Conservation (phyloP, 352 stramenopile species). For the Phytophthora sojae region DNA sequence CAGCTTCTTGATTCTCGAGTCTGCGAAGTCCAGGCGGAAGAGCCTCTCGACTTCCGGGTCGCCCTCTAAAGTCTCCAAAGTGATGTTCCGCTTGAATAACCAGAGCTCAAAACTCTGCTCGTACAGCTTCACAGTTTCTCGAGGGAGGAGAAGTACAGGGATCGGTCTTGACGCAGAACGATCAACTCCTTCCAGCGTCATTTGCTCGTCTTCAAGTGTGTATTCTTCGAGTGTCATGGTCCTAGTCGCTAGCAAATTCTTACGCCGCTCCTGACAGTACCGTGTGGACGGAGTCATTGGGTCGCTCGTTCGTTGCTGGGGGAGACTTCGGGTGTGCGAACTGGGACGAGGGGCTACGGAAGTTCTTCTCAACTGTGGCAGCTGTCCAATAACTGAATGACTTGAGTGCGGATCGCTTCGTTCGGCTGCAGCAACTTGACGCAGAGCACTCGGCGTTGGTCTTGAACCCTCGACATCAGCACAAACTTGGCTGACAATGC, state of each 20-base stretch:
- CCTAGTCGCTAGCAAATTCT: background rate
- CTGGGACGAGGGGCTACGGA: background rate
- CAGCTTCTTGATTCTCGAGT: constrained; percentile 1
- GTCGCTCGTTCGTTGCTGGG: too few relatives aligned
- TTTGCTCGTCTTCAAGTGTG: background rate
- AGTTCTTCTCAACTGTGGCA: background rate
- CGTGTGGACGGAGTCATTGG: background rate
- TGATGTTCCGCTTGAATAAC: background rate
- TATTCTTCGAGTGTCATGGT: background rate
- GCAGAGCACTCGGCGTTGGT: background rate
- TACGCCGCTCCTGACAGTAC: background rate
- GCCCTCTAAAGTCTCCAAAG: background rate
- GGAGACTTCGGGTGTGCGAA: too few relatives aligned
- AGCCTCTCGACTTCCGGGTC: constrained; percentile 9
- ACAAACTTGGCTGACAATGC: background rate
- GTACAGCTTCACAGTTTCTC: background rate
- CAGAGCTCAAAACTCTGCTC: constrained; percentile 2
- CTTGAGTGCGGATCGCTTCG: background rate
- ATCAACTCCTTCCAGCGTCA: background rate
- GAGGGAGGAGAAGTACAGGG: background rate
- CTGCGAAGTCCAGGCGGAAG: constrained; percentile 6
- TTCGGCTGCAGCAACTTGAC: background rate
- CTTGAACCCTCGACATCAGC: background rate
- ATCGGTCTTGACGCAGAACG: background rate
- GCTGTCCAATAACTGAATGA: background rate